phyloP scores from a whole-genome alignment of 371 early-diverging fungal genomes.

The Apophysomyces ossiformis region DNA sequence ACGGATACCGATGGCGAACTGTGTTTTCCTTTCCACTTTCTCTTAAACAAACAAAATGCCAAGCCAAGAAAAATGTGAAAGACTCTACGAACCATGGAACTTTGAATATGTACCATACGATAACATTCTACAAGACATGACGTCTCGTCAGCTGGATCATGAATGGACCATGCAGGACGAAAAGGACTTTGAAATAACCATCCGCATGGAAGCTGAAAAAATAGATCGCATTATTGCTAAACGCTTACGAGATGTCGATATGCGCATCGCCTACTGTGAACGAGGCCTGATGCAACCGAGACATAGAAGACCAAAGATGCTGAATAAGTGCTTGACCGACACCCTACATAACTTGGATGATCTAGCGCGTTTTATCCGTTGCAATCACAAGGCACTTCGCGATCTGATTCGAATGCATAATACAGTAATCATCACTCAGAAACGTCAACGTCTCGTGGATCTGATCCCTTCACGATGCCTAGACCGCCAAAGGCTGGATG shows the following conservation, averaged over 20 bases:
- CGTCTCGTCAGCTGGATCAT: slow-evolving; percentile 45
- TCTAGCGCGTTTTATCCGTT: slow-evolving; percentile 89
- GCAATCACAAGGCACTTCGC: slow-evolving; percentile 94
- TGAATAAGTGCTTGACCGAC: slow-evolving; percentile 63
- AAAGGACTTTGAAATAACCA: slow-evolving; percentile 77
- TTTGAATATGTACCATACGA: slow-evolving; percentile 88
- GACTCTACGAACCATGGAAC: slow-evolving; percentile 80
- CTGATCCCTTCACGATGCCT: slow-evolving; percentile 35
- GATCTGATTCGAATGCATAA: slow-evolving; percentile 96
- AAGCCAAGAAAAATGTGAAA: slow-evolving; percentile 74
- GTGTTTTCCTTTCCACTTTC: slow-evolving; percentile 5
- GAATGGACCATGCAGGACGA: slow-evolving; percentile 75
- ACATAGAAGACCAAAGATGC: slow-evolving; percentile 21
- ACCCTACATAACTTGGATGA: slow-evolving; percentile 87
- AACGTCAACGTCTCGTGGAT: slow-evolving; percentile 44
- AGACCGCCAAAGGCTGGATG: slow-evolving; percentile 73
- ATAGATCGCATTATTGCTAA: slow-evolving; percentile 55
- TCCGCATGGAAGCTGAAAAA: slow-evolving; percentile 90
- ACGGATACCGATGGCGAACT: not conserved
- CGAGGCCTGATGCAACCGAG: slow-evolving; percentile 34
- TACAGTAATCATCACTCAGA: slow-evolving; percentile 27
- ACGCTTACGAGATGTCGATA: slow-evolving; percentile 88
- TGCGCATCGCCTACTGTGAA: slow-evolving; percentile 82
- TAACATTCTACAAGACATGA: slow-evolving; percentile 76
- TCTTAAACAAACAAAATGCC: slow-evolving; percentile 73